These are phyloP conservation scores for Blastobotrys niveus DNA, from an alignment of 1,139 yeast species.

Conservation along the genomic window DNA sequence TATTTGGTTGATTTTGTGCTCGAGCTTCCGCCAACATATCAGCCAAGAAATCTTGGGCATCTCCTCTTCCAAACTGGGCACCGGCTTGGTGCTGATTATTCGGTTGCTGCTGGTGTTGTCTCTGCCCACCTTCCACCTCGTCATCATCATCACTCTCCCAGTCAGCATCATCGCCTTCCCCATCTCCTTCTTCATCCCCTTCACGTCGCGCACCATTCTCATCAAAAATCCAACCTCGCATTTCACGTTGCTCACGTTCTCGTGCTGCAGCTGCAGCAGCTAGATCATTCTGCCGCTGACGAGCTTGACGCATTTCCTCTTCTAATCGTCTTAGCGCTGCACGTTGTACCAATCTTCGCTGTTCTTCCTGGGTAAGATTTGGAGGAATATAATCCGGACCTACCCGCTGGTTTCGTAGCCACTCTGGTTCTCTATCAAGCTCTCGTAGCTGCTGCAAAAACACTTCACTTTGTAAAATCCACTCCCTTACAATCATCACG, in stretches of 20 bases:
- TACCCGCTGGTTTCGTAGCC: too few species aligned
- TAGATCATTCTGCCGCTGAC: not conserved
- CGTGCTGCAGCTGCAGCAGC: not conserved
- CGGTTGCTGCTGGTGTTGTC: not conserved
- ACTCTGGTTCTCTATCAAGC: not conserved
- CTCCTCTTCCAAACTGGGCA: not conserved
- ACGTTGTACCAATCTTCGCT: not conserved
- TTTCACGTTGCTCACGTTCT: not conserved
- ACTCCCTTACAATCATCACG: slow-evolving; percentile 34
- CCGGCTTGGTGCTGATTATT: not conserved
- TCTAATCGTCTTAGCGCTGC: slow-evolving; percentile 1
- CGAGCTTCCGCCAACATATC: too few species aligned
- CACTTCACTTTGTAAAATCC: slow-evolving; percentile 34
- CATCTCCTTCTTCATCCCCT: slow-evolving; percentile 2
- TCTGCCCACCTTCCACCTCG: not conserved
- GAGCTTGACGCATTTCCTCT: not conserved
- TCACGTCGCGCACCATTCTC: slow-evolving; percentile 2
- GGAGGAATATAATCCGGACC: too few species aligned
- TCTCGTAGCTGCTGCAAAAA: slow-evolving; percentile 19
- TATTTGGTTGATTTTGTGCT: not conserved
- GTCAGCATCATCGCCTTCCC: slow-evolving; percentile 5
- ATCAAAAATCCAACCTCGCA: too few species aligned
- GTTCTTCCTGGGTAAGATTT: too few species aligned
- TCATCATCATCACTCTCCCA: not conserved
- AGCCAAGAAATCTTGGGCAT: too few species aligned